These are phyloP conservation scores for Cyclotella baltica DNA, from an alignment of 108 stramenopile species.

Conservation along the genomic window DNA sequence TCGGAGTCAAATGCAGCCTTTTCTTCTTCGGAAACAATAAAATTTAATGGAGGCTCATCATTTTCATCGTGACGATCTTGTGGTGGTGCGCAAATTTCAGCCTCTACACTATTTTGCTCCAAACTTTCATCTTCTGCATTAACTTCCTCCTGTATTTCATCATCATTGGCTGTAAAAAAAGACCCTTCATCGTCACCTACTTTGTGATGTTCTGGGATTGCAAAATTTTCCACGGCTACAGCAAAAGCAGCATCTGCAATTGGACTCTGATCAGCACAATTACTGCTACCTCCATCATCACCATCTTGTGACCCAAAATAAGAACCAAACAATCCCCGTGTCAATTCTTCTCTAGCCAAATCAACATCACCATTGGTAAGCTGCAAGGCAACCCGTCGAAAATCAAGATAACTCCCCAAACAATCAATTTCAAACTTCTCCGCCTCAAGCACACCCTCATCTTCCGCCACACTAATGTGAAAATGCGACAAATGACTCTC, in stretches of 20 bases:
- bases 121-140: neutral
- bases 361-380: constrained; percentile 48
- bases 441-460: constrained; percentile 24
- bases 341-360: constrained; percentile 42
- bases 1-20: neutral
- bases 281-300: neutral
- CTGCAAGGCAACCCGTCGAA: constrained; percentile 44
- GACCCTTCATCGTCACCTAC: constrained; percentile 5
- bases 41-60: neutral
- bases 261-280: neutral
- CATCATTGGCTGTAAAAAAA: constrained; percentile 14
- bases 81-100: neutral
- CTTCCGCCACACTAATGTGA: constrained; percentile 2
- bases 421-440: constrained; percentile 23
- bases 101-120: neutral
- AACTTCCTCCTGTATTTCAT: constrained; percentile 6
- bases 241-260: neutral
- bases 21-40: neutral
- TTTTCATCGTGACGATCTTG: neutral
- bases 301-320: neutral
- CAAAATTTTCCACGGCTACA: neutral
- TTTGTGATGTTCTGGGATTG: constrained; percentile 1
- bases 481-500: constrained; percentile 35
- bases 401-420: constrained; percentile 33
- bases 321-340: constrained; percentile 27